These are phyloP conservation scores for Chrysoporthe puriensis DNA, from an alignment of 2,329 filamentous ascomycete species.

Conservation along the genomic window DNA sequence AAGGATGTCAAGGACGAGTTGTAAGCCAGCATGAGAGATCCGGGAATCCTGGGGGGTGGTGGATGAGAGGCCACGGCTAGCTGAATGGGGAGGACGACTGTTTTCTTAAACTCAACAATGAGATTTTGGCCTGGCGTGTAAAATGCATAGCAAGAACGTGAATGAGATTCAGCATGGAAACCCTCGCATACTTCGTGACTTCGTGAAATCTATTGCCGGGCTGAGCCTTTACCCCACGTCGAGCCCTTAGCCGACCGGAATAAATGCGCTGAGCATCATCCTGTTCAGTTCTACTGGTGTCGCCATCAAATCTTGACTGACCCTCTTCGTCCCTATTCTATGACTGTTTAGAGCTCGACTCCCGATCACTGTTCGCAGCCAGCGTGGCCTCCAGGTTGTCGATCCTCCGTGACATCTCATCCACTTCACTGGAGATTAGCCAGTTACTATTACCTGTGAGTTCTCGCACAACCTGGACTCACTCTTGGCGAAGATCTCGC, in stretches of 20 bases:
- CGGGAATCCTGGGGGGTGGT: too few relatives aligned
- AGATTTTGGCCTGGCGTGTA: neutral
- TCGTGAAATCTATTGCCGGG: neutral
- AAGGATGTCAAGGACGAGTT: slow-evolving; percentile 70
- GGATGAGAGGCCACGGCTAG: neutral
- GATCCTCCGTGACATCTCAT: slow-evolving; percentile 86
- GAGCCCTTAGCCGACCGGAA: neutral
- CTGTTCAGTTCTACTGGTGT: slow-evolving; percentile 10
- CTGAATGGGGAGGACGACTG: neutral
- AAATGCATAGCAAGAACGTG: slow-evolving; percentile 5
- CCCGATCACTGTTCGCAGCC: slow-evolving; percentile 57
- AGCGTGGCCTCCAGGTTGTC: slow-evolving; percentile 82
- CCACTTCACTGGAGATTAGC: slow-evolving; percentile 63
- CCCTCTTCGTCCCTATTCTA: slow-evolving; percentile 19
- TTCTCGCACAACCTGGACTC: slow-evolving; percentile 40
- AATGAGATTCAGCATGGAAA: slow-evolving; percentile 2
- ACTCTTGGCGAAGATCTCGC: slow-evolving; percentile 90
- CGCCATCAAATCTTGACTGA: neutral
- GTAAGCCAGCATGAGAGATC: slow-evolving; percentile 45
- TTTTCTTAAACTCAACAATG: neutral
- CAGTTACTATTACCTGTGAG: neutral
- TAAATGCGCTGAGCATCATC: neutral
- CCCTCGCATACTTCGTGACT: slow-evolving; percentile 4
- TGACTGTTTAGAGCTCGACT: slow-evolving; percentile 41
- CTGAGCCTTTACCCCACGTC: neutral